phyloP scores from a whole-genome alignment of 495 filamentous ascomycete genomes.

The Aspergillus cavernicola region DNA sequence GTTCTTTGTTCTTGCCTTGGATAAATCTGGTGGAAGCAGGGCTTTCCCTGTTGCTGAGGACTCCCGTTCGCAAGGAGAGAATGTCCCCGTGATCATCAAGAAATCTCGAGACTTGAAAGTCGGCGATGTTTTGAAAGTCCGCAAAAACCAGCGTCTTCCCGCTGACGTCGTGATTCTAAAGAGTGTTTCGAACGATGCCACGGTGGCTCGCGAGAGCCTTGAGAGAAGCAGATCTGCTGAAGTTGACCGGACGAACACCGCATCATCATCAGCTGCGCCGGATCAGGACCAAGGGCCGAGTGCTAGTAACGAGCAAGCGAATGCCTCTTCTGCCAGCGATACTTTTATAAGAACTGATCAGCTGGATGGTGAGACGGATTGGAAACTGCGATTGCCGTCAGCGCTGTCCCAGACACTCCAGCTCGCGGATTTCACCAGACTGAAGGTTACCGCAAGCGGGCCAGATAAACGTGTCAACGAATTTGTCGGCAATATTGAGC shows the following conservation, averaged over 20 bases:
- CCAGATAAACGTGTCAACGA: conserved; percentile 92
- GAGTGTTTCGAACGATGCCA: conserved; percentile 64
- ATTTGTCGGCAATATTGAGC: conserved; percentile 80
- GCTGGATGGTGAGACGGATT: conserved; percentile 97
- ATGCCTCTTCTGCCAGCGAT: conserved; percentile 57
- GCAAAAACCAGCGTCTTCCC: conserved; percentile 86
- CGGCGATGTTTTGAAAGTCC: conserved; percentile 87
- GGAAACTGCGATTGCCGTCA: conserved; percentile 91
- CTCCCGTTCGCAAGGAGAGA: neutral
- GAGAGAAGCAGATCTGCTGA: conserved; percentile 19
- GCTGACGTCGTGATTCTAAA: conserved; percentile 94
- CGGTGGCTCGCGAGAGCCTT: conserved; percentile 19
- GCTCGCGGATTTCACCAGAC: conserved; percentile 62
- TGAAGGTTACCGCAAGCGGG: conserved; percentile 78
- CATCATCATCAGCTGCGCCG: conserved; percentile 8
- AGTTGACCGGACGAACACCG: conserved; percentile 23
- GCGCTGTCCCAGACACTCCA: conserved; percentile 73
- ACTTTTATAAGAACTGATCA: conserved; percentile 98
- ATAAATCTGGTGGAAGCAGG: conserved; percentile 23
- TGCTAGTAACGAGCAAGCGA: conserved; percentile 9
- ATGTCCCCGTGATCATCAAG: conserved; percentile 59
- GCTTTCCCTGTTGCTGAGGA: conserved; percentile 8
- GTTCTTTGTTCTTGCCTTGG: conserved; percentile 75
- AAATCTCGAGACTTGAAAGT: conserved; percentile 89
- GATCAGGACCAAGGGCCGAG: conserved; percentile 9